Evolutionary conservation across 805 yeast genomes (phyloP).

Genomic region (Candida jianshihensis): DNA sequence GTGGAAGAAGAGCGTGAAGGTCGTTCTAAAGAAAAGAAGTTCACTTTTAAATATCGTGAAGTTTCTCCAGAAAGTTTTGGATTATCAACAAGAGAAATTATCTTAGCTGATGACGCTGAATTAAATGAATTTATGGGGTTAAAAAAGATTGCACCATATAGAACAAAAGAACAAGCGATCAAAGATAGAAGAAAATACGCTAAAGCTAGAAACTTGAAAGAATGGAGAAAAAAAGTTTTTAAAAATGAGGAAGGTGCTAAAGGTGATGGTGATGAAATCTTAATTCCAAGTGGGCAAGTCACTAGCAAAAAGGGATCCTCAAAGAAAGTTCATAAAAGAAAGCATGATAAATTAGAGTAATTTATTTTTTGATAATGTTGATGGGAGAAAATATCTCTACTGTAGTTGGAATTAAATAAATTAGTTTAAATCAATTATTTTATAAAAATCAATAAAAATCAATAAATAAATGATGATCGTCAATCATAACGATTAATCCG

Average conservation of each 20-base stretch:
- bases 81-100: slow-evolving; percentile 74
- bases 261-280: slow-evolving; percentile 17
- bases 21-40: slow-evolving; percentile 41
- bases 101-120: slow-evolving; percentile 82
- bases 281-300: slow-evolving; percentile 17
- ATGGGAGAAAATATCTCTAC: no score
- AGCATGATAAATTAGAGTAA: slow-evolving; percentile 1
- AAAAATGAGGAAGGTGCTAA: slow-evolving; percentile 46
- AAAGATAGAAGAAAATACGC: slow-evolving; percentile 82
- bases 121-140: slow-evolving; percentile 81
- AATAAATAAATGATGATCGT: neutral
- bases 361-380: neutral
- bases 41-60: slow-evolving; percentile 77
- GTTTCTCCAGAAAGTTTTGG: slow-evolving; percentile 95
- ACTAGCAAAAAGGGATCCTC: neutral
- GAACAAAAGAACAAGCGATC: slow-evolving; percentile 60
- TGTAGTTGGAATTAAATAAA: no score
- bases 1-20: slow-evolving; percentile 57
- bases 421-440: no score
- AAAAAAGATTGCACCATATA: slow-evolving; percentile 90
- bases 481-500: slow-evolving; percentile 20
- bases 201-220: slow-evolving; percentile 73
- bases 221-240: slow-evolving; percentile 86
- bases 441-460: neutral
- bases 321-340: slow-evolving; percentile 1